Evolutionary conservation across 352 stramenopile genomes (phyloP).

Genomic region (Pythium phragmiticola): DNA sequence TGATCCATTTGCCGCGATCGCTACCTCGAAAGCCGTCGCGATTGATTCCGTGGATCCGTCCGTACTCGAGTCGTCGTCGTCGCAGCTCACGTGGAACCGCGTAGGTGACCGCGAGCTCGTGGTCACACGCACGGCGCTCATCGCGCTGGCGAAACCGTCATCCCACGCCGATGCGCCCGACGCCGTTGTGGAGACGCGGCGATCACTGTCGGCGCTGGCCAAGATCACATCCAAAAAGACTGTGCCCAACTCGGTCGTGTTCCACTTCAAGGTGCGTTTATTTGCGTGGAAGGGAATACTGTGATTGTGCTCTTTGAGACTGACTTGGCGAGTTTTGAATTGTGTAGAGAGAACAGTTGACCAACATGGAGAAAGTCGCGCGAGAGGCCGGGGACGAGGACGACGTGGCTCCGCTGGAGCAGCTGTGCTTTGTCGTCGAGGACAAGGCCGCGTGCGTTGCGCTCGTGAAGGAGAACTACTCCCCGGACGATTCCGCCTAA

Average conservation of each 20-base stretch:
- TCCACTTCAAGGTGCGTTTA: constrained; percentile 71
- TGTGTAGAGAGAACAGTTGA: constrained; percentile 21
- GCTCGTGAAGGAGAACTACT: constrained; percentile 38
- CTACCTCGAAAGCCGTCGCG: constrained; percentile 18
- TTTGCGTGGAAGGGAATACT: background rate
- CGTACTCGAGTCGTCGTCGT: constrained; percentile 11
- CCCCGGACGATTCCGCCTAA: constrained; percentile 18
- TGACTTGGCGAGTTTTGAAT: background rate
- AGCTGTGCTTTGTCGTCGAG: constrained; percentile 36
- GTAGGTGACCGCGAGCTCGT: constrained; percentile 71
- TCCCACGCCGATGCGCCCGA: constrained; percentile 27
- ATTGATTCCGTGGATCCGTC: constrained; percentile 11
- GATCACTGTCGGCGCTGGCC: constrained; percentile 46
- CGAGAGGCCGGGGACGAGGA: constrained; percentile 10
- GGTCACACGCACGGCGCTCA: constrained; percentile 47
- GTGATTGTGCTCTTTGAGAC: background rate
- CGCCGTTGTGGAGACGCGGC: constrained; percentile 61
- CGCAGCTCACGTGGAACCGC: constrained; percentile 29
- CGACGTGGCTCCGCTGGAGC: constrained; percentile 20
- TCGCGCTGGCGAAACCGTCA: constrained; percentile 31
- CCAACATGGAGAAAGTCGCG: constrained; percentile 20
- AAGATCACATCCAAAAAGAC: constrained; percentile 60
- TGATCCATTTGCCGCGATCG: constrained; percentile 27
- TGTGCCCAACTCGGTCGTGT: constrained; percentile 62
- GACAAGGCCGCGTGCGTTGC: constrained; percentile 33